Evolutionary conservation across 1,284 basidiomycete genomes (phyloP), one percentile per base, ranked within the genome.

Genomic region (Sanghuangporus baumii): DNA sequence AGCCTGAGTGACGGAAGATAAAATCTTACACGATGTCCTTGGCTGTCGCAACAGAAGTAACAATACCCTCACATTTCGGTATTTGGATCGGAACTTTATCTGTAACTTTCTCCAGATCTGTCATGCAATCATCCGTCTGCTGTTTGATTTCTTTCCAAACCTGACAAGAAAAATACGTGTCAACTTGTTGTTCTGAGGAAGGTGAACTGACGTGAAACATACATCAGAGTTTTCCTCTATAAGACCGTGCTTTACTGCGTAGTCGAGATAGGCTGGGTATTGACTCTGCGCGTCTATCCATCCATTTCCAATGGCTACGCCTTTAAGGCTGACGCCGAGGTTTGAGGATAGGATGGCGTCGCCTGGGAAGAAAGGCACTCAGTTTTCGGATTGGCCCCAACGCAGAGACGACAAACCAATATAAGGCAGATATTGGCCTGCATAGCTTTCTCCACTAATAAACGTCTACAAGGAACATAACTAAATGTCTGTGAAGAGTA

Each of bases 381-480:
- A 56, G 20, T 60, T 52, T 36, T 52, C 14, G 9, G 7, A 56
- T 26, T 36, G 20, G 63, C 61, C 48, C 59, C 60, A 20, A 51
- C 66, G 62, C 36, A n/a, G 16, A 64, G 20, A 20, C 37, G 6
- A 47, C 79, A 68, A 71, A 88, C 91, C 91, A 68, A 97, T 94
- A 74, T 95, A 96, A 12, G 97, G 96, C 67, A 98, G 96, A 79
- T 93, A 98, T 78, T 98, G 95, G n/a, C 97, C 96, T n/a, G 95
- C 96, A 72, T 89, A 99, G 66, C 91, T 94, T 79, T 98, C 95
- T 59, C 95, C 96, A 0, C 89, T 89, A 8, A 98, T 78, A 73
- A 95, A 97, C 1, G 94, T 96, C 93, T 96, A 69, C 9, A 38
- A 57, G 18, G 59, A 52, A 68, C 16, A 46, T 65, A 18, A 59